These are phyloP conservation scores for Colletotrichum cereale DNA, from an alignment of 2,329 filamentous ascomycete genomes.

Conservation along the genomic window DNA sequence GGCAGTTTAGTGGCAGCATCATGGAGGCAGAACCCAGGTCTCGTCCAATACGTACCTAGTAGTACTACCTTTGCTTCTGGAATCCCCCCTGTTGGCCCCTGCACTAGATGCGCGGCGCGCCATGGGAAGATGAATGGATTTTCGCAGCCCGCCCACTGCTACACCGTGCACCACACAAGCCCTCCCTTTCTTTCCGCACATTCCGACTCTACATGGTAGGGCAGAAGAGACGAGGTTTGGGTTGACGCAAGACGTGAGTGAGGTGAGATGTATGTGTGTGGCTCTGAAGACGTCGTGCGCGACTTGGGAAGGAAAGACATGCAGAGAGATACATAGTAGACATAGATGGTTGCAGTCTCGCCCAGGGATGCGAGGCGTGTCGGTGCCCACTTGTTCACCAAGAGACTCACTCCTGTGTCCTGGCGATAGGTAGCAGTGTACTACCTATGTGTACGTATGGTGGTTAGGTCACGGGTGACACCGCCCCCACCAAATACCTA, in stretches of 20 bases:
- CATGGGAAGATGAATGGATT: background rate
- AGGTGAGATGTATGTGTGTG: background rate
- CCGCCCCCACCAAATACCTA: conserved; percentile 26
- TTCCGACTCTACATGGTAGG: background rate
- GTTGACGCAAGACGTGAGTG: background rate
- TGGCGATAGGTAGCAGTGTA: background rate
- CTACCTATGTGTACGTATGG: background rate
- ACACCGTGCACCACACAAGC: conserved; percentile 9
- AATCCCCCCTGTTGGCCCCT: conserved; percentile 35
- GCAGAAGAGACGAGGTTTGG: background rate
- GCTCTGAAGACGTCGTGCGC: background rate
- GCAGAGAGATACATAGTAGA: background rate
- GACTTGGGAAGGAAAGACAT: background rate
- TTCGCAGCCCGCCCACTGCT: conserved; percentile 7
- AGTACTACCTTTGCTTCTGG: conserved; percentile 30
- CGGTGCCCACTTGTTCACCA: conserved; percentile 25
- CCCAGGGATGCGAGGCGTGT: background rate
- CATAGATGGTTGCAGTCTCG: background rate
- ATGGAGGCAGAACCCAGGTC: background rate
- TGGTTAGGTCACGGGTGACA: conserved; percentile 3
- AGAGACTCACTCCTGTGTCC: conserved; percentile 24
- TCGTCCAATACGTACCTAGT: background rate
- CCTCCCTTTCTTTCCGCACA: background rate
- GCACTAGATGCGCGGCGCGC: conserved; percentile 21
- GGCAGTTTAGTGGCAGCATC: background rate